A percentile compares a stretch with the other conserved stretches of the same genome.
These are phyloP conservation scores for Pulveroboletus sp. DNA, from an alignment of 768 basidiomycete genomes.

Conservation along the genomic window DNA sequence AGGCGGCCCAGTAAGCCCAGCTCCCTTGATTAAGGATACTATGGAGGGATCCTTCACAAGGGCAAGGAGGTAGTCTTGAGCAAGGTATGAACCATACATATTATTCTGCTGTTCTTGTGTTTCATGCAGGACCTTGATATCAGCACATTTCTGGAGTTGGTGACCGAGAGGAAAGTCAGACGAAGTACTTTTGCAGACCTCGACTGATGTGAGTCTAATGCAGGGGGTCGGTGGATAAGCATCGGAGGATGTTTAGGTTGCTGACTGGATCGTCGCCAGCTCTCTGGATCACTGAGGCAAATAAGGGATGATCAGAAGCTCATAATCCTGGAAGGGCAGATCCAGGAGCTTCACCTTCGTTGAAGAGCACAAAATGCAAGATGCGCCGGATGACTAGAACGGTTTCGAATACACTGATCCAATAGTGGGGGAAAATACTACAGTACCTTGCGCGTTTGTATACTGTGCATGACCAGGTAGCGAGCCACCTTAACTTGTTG, in stretches of 20 bases:
- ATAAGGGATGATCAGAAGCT: slow-evolving; percentile 50
- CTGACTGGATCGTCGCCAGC: slow-evolving; percentile 83
- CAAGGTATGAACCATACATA: slow-evolving; percentile 88
- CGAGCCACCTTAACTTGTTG: too few species aligned
- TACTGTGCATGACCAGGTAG: too few species aligned
- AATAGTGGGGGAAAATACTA: slow-evolving; percentile 2
- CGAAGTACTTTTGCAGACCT: slow-evolving; percentile 68
- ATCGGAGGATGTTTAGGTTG: not conserved
- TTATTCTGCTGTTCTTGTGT: slow-evolving; percentile 75
- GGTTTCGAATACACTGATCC: not conserved
- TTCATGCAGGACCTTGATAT: slow-evolving; percentile 63
- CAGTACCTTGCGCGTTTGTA: slow-evolving; percentile 76
- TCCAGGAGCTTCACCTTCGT: slow-evolving; percentile 47
- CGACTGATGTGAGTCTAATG: slow-evolving; percentile 57
- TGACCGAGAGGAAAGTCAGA: slow-evolving; percentile 75
- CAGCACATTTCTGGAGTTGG: slow-evolving; percentile 75
- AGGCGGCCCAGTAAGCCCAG: slow-evolving; percentile 61
- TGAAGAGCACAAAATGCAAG: slow-evolving; percentile 73
- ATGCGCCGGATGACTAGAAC: slow-evolving; percentile 75
- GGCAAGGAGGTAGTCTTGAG: slow-evolving; percentile 88
- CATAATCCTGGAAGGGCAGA: slow-evolving; percentile 33
- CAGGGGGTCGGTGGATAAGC: not conserved
- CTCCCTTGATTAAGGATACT: slow-evolving; percentile 66
- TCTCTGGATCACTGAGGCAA: slow-evolving; percentile 71
- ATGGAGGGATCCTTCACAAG: slow-evolving; percentile 73